Percentiles rank a stretch among this genome's conserved stretches.
Evolutionary conservation across 1,284 basidiomycete species (phyloP).

Genomic region (Melanopsichium pennsylvanicum): DNA sequence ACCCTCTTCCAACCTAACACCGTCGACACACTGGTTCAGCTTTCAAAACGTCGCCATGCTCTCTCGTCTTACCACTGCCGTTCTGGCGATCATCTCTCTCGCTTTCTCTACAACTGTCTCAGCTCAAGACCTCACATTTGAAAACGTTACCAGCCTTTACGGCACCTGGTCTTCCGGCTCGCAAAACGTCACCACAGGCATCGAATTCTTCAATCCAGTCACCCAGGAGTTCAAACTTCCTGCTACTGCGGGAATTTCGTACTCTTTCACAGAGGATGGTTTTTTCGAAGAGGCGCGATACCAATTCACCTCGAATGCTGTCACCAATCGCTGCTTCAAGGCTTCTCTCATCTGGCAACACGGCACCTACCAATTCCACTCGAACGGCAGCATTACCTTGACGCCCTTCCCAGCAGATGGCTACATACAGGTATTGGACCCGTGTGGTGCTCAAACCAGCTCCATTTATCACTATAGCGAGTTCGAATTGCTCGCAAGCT

Average conservation of each 20-base stretch:
- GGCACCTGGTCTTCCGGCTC: slow-evolving; percentile 63
- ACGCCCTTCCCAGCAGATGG: slow-evolving; percentile 55
- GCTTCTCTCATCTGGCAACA: slow-evolving; percentile 64
- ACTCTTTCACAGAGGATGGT: slow-evolving; percentile 62
- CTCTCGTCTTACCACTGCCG: slow-evolving; percentile 5
- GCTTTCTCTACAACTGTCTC: background rate
- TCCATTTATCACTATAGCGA: slow-evolving; percentile 49
- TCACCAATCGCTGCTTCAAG: slow-evolving; percentile 57
- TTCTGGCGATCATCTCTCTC: slow-evolving; percentile 4
- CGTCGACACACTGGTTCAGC: no score
- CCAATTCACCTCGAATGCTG: slow-evolving; percentile 52
- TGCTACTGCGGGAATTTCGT: slow-evolving; percentile 54
- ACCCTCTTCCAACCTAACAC: no score
- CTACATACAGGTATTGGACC: slow-evolving; percentile 55
- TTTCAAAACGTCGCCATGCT: background rate
- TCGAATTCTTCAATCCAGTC: slow-evolving; percentile 63
- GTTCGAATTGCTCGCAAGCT: slow-evolving; percentile 50
- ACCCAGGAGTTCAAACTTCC: slow-evolving; percentile 57
- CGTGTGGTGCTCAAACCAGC: slow-evolving; percentile 51
- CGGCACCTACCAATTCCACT: slow-evolving; percentile 56
- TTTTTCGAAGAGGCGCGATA: slow-evolving; percentile 57
- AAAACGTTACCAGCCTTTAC: slow-evolving; percentile 41
- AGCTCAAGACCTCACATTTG: slow-evolving; percentile 16
- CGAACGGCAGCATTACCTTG: slow-evolving; percentile 54
- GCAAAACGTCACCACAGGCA: slow-evolving; percentile 56